Base-by-base conservation (phyloP, 2,329 filamentous ascomycete species). In the Phyllosticta citriasiana region DNA sequence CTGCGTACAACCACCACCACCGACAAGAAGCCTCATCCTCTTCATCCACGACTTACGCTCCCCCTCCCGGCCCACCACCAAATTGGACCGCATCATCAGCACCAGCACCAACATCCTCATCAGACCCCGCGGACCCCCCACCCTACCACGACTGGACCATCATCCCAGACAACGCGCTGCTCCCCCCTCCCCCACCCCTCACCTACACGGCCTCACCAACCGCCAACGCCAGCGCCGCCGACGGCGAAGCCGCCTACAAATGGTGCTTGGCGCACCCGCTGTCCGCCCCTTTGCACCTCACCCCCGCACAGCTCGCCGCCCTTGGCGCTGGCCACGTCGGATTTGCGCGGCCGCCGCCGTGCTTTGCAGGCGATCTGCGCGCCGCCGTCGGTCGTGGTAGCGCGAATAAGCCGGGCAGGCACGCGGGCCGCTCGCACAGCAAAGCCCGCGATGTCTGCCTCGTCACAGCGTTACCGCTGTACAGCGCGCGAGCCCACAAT, bases 91-190 rank as follows among this genome's bases (percentile, higher is more conserved):
- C 27, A 55, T 7, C 30, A 27, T 16, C 68, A 71, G 52, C 56
- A 61, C 22, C 61, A 67, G 67, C 7, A 70, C 65, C 57, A 73
- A 68, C 55, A 66, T 66, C 66, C 68, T 3, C 66, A 68, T 60
- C 71, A 70, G 60, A 73, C 69, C 12, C 71, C 71, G 25, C 70
- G 61, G 68, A 74, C 25, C 82, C 82, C 14, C 82, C 82, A 19
- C 79, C 81, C 26, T 84, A 84, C 66, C 87, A 91, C 70, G 84
- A 88, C 73, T 91, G 88, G 88, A 79, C 81, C 6, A 82, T 85
- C 2, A 86, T 91, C 1, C 87, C 88, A 0, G 88, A 91, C 71
- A 90, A 84, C 1, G 79, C 87, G 0, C 79, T 88, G 9, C 83
- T 91, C 53, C 88, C 88, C 1, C 88, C 88, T 0, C 88, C 88